Evolutionary conservation across 768 basidiomycete genomes (phyloP).

Genomic region (Collybiopsis confluens): DNA sequence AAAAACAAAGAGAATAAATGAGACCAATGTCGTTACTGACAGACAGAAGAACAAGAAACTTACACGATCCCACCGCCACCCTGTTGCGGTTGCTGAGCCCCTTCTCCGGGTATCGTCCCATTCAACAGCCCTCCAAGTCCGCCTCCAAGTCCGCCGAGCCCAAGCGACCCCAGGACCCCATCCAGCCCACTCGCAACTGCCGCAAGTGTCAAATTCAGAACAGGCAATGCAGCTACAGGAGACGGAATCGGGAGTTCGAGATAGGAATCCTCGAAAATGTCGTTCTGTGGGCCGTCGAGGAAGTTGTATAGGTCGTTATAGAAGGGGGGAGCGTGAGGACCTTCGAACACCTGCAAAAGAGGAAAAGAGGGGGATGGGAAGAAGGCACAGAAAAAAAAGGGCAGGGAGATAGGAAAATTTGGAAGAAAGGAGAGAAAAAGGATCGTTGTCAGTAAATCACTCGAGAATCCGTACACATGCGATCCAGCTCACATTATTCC

Average conservation of each 20-base stretch:
- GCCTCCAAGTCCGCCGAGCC: too few relatives aligned
- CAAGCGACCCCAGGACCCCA: too few relatives aligned
- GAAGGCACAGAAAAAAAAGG: too few relatives aligned
- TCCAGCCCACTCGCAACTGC: too few relatives aligned
- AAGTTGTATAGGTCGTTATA: slow-evolving; percentile 74
- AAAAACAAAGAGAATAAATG: too few relatives aligned
- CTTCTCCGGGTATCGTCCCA: too few relatives aligned
- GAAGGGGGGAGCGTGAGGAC: slow-evolving; percentile 52
- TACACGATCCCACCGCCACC: too few relatives aligned
- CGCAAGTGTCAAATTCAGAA: slow-evolving; percentile 12
- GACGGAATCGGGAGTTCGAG: slow-evolving; percentile 38
- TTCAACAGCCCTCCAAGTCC: too few relatives aligned
- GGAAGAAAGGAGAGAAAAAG: not conserved
- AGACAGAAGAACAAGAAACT: too few relatives aligned
- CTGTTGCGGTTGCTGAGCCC: too few relatives aligned
- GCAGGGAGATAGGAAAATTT: not conserved
- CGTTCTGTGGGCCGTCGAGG: slow-evolving; percentile 63
- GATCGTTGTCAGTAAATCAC: not conserved
- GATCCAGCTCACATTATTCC: slow-evolving; percentile 57
- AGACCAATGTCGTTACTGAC: too few relatives aligned
- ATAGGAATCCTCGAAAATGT: slow-evolving; percentile 67
- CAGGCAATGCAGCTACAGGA: slow-evolving; percentile 33
- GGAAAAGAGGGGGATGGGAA: not conserved
- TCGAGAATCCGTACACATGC: not conserved
- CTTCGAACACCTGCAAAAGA: slow-evolving; percentile 57